phyloP scores from a whole-genome alignment of 495 filamentous ascomycete genomes.

The Penicillium dipodomyicola region DNA sequence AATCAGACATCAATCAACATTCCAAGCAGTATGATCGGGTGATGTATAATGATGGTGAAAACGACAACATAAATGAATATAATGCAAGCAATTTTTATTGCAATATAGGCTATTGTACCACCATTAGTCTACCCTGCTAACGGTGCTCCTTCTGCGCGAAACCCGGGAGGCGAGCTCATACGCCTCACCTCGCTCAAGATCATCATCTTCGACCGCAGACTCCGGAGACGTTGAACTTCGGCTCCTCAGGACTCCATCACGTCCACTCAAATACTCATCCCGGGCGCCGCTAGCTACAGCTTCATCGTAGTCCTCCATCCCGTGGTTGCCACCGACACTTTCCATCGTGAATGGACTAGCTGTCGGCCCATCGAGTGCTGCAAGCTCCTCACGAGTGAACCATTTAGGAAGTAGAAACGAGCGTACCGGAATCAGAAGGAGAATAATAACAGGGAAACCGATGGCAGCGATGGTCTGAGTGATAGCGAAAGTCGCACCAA shows the following conservation, averaged over 20 bases:
- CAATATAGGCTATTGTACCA: not conserved
- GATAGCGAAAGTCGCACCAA: slow-evolving; percentile 88
- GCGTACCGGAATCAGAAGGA: slow-evolving; percentile 74
- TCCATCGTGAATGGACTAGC: slow-evolving; percentile 85
- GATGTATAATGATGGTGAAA: not conserved
- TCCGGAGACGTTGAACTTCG: slow-evolving; percentile 23
- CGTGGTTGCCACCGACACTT: slow-evolving; percentile 71
- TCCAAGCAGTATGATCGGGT: not conserved
- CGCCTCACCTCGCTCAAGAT: slow-evolving; percentile 42
- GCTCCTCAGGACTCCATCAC: slow-evolving; percentile 20
- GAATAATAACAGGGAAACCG: slow-evolving; percentile 86
- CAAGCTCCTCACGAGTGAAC: slow-evolving; percentile 67
- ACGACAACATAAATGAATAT: not conserved
- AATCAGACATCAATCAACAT: not conserved
- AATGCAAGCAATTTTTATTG: not conserved
- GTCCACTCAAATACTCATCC: slow-evolving; percentile 4
- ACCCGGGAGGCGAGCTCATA: slow-evolving; percentile 34
- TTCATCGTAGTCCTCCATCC: slow-evolving; percentile 34
- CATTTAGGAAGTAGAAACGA: slow-evolving; percentile 68
- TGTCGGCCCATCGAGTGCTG: slow-evolving; percentile 71
- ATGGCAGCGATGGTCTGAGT: slow-evolving; percentile 94
- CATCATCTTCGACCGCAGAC: slow-evolving; percentile 33
- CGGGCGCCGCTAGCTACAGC: slow-evolving; percentile 13
- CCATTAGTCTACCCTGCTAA: slow-evolving; percentile 23
- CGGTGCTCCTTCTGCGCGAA: slow-evolving; percentile 30